Evolutionary conservation across 73 alveolate species (phyloP).

Genomic region (Paramecium sonneborni): DNA sequence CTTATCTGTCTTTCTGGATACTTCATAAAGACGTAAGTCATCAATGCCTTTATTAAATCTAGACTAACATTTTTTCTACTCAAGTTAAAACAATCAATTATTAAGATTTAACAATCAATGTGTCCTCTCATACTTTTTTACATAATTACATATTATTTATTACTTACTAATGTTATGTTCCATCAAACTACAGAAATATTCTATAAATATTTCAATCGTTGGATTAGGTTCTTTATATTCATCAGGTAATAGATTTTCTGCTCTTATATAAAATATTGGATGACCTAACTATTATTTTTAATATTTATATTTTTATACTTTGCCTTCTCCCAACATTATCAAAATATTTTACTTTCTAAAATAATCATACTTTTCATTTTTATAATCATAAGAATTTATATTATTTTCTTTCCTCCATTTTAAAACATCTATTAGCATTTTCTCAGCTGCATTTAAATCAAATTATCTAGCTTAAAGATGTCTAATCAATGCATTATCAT

Average conservation of each 20-base stretch:
- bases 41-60: neutral
- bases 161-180: neutral
- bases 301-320: neutral
- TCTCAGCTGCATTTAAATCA: neutral
- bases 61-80: constrained; percentile 21
- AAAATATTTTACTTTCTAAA: neutral
- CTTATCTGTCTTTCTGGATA: constrained; percentile 9
- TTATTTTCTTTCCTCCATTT: neutral
- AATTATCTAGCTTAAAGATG: neutral
- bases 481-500: neutral
- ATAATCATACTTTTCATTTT: neutral
- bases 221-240: neutral
- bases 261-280: constrained; percentile 1
- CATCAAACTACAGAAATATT: neutral
- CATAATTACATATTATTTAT: neutral
- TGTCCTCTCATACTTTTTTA: constrained; percentile 7
- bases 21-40: neutral
- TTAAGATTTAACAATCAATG: constrained; percentile 12
- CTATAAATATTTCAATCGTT: neutral
- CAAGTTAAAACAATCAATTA: constrained; percentile 13
- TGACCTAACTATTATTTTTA: neutral
- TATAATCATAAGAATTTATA: neutral
- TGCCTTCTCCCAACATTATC: neutral
- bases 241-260: constrained; percentile 10
- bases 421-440: neutral